Evolutionary conservation across 1,284 basidiomycete species (phyloP).

Genomic region (Moesziomyces globuligerus): DNA sequence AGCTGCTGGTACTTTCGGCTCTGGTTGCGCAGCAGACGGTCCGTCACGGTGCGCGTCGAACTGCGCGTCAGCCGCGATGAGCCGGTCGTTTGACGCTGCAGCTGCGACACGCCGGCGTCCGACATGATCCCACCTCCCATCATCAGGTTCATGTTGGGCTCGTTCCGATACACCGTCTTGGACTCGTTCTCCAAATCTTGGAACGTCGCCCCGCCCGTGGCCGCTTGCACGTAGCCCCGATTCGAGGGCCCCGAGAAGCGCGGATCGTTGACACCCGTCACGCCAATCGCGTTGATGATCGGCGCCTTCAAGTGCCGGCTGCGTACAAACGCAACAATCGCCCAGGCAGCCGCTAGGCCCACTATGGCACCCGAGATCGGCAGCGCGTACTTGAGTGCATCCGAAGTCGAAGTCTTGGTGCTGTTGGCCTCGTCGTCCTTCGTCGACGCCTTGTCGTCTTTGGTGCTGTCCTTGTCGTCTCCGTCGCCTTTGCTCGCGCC

Average conservation of each 20-base stretch:
- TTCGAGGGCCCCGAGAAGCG: conserved; percentile 18
- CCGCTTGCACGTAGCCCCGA: conserved; percentile 1
- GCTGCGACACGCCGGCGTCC: conserved; percentile 30
- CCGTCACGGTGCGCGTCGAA: conserved; percentile 18
- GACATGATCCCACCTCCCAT: conserved; percentile 38
- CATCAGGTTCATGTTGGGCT: conserved; percentile 43
- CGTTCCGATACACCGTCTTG: conserved; percentile 23
- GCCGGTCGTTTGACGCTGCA: conserved; percentile 34
- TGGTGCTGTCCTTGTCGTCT: background rate
- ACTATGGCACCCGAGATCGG: conserved; percentile 40
- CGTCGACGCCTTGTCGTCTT: conserved; percentile 2
- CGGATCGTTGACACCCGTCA: conserved; percentile 31
- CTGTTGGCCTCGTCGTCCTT: conserved; percentile 9
- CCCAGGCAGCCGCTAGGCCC: conserved; percentile 30
- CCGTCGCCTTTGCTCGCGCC: background rate
- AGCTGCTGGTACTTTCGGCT: conserved; percentile 32
- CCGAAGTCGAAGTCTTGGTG: conserved; percentile 3
- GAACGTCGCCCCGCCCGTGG: conserved; percentile 1
- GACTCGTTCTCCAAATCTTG: conserved; percentile 21
- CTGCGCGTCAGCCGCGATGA: conserved; percentile 19
- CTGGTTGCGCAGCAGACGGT: conserved; percentile 13
- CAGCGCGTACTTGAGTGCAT: conserved; percentile 36
- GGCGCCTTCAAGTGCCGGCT: conserved; percentile 17
- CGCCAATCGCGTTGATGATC: conserved; percentile 27
- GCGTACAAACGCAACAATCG: conserved; percentile 14